Evolutionary conservation across 2,329 filamentous ascomycete genomes (phyloP).

Genomic region (Trichoderma harzianum): DNA sequence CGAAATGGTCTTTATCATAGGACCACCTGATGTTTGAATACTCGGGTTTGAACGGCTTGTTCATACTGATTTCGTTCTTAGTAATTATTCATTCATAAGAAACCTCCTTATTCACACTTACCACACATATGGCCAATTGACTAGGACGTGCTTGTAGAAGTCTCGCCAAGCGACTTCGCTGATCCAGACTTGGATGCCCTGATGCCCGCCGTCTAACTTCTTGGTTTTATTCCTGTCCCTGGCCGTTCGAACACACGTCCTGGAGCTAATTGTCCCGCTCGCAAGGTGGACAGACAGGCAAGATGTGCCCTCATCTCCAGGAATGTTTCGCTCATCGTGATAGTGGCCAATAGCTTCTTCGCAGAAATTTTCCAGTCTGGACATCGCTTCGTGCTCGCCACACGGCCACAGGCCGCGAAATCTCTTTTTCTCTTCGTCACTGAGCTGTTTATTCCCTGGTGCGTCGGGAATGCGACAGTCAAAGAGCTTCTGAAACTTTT

Average conservation of each 20-base stretch:
- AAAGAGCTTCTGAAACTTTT: constrained; percentile 56
- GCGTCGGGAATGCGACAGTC: constrained; percentile 56
- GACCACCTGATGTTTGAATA: constrained; percentile 83
- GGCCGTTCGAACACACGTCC: constrained; percentile 64
- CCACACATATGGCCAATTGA: constrained; percentile 81
- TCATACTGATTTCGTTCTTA: constrained; percentile 41
- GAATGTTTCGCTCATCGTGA: constrained; percentile 61
- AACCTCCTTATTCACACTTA: constrained; percentile 33
- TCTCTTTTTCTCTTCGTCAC: constrained; percentile 54
- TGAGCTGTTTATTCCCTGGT: constrained; percentile 61
- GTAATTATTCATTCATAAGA: background rate
- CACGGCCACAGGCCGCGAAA: constrained; percentile 65
- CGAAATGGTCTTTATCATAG: constrained; percentile 65
- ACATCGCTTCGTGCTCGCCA: constrained; percentile 68
- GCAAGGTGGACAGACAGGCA: constrained; percentile 69
- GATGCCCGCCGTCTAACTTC: constrained; percentile 62
- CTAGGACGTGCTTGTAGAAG: constrained; percentile 83
- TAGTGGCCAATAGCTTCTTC: constrained; percentile 62
- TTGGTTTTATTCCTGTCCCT: constrained; percentile 59
- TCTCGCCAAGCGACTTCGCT: constrained; percentile 83
- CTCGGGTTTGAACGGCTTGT: constrained; percentile 70
- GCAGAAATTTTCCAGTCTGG: constrained; percentile 64
- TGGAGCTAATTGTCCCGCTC: constrained; percentile 63
- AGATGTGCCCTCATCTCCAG: constrained; percentile 60
- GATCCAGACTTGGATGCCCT: constrained; percentile 71